A percentile compares a stretch with the other conserved stretches of the same genome.
phyloP scores from a whole-genome alignment of 176 grass and related monocot species.

The Metroxylon sagu region DNA sequence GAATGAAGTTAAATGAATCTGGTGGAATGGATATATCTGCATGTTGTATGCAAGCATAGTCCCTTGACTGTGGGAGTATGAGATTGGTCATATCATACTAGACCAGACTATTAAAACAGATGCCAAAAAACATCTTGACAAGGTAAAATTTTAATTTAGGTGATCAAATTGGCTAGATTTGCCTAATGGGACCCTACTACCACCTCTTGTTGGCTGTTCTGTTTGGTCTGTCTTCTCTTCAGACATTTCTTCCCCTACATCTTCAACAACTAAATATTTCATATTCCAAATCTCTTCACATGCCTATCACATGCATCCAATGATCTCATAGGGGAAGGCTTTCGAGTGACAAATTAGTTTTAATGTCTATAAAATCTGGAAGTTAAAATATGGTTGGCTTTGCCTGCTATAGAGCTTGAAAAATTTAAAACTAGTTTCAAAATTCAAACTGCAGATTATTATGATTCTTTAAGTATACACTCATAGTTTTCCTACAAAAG shows the following conservation, averaged over 20 bases:
- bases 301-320: neutral
- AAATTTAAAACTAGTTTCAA: neutral
- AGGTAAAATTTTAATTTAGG: too few relatives aligned
- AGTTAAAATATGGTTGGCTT: neutral
- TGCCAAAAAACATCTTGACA: too few relatives aligned
- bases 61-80: too few relatives aligned
- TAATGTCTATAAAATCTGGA: neutral
- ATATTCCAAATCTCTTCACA: neutral
- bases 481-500: neutral
- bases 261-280: neutral
- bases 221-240: neutral
- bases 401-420: neutral
- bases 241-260: neutral
- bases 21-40: too few relatives aligned
- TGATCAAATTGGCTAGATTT: too few relatives aligned
- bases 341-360: neutral
- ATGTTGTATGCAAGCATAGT: too few relatives aligned
- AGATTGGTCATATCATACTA: too few relatives aligned
- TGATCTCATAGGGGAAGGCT: neutral
- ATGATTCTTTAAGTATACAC: neutral
- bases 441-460: too few relatives aligned
- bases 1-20: too few relatives aligned
- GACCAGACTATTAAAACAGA: too few relatives aligned
- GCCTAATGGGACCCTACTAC: too few relatives aligned
- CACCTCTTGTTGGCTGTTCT: too few relatives aligned